Conservation (phyloP, 306 rosid genomes). For the Vigna reflexopilosa region DNA sequence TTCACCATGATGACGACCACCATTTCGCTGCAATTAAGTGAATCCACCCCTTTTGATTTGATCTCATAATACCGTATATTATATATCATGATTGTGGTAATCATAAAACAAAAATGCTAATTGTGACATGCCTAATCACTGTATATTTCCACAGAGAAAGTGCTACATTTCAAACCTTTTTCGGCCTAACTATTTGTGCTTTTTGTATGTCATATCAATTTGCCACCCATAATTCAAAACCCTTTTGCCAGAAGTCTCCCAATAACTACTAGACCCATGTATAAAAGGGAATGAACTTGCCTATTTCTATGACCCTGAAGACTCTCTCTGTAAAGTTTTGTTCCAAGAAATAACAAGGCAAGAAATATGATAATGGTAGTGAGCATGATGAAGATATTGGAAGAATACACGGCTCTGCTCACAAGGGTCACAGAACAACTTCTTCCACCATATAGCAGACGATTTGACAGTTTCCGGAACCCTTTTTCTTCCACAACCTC, state of each 20-base stretch:
- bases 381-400: conserved; percentile 54
- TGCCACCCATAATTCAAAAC: conserved; percentile 9
- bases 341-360: not conserved
- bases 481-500: conserved; percentile 36
- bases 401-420: conserved; percentile 55
- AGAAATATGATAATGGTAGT: conserved; percentile 65
- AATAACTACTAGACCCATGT: conserved; percentile 18
- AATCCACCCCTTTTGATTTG: conserved; percentile 14
- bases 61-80: conserved; percentile 18
- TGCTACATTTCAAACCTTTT: conserved; percentile 8
- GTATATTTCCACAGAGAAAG: not conserved
- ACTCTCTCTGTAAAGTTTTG: conserved; percentile 2
- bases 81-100: conserved; percentile 1
- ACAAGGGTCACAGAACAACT: conserved; percentile 54
- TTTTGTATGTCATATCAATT: conserved; percentile 7
- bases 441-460: conserved; percentile 32
- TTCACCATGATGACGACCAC: conserved; percentile 42
- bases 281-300: not conserved
- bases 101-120: not conserved
- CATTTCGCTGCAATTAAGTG: conserved; percentile 27
- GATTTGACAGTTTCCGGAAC: conserved; percentile 33
- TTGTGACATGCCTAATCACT: conserved; percentile 16
- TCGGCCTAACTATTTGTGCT: conserved; percentile 10
- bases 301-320: not conserved
- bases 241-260: not conserved